A percentile compares a stretch with the other conserved stretches of the same genome.
These are phyloP conservation scores for Fusarium cyanostomum DNA, from an alignment of 2,329 filamentous ascomycete genomes.

Conservation along the genomic window DNA sequence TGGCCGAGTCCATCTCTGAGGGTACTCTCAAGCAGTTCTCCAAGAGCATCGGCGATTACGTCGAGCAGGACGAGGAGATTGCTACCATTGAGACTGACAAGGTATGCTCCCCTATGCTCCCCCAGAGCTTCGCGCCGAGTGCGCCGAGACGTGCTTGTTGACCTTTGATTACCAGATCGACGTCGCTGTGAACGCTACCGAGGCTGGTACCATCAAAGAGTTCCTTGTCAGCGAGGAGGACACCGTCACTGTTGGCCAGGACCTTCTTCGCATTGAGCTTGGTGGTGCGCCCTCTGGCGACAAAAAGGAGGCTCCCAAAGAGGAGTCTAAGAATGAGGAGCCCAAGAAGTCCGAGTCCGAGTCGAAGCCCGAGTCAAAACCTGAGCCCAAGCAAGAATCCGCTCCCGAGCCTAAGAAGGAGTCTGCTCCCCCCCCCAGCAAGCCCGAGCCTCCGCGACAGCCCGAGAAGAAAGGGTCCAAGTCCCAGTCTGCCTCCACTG, in stretches of 20 bases:
- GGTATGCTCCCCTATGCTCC: slow-evolving; percentile 57
- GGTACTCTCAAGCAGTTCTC: slow-evolving; percentile 96
- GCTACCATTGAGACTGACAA: slow-evolving; percentile 99
- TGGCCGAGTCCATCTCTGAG: slow-evolving; percentile 99
- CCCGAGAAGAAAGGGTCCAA: slow-evolving; percentile 44
- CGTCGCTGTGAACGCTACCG: slow-evolving; percentile 92
- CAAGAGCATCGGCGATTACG: slow-evolving; percentile 91
- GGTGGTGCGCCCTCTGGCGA: slow-evolving; percentile 63
- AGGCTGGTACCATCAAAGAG: slow-evolving; percentile 91
- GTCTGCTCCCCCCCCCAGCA: slow-evolving; percentile 38
- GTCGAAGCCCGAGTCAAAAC: slow-evolving; percentile 50
- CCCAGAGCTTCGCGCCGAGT: neutral
- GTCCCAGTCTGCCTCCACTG: slow-evolving; percentile 28
- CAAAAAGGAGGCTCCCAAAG: slow-evolving; percentile 50
- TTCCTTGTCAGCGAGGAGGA: slow-evolving; percentile 93
- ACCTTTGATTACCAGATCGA: slow-evolving; percentile 73
- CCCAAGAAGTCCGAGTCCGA: slow-evolving; percentile 49
- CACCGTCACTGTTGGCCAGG: slow-evolving; percentile 93
- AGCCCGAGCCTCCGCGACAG: slow-evolving; percentile 36
- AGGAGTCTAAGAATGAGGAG: slow-evolving; percentile 50
- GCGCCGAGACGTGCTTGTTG: slow-evolving; percentile 2
- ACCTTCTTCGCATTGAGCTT: slow-evolving; percentile 85
- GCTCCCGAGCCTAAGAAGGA: slow-evolving; percentile 49
- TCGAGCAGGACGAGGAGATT: slow-evolving; percentile 96
- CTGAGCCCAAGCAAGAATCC: slow-evolving; percentile 45